Percentiles rank a stretch among this genome's conserved stretches.
Evolutionary conservation across 2,329 filamentous ascomycete species (phyloP).

Genomic region (Magnaporthiopsis rhizophila): DNA sequence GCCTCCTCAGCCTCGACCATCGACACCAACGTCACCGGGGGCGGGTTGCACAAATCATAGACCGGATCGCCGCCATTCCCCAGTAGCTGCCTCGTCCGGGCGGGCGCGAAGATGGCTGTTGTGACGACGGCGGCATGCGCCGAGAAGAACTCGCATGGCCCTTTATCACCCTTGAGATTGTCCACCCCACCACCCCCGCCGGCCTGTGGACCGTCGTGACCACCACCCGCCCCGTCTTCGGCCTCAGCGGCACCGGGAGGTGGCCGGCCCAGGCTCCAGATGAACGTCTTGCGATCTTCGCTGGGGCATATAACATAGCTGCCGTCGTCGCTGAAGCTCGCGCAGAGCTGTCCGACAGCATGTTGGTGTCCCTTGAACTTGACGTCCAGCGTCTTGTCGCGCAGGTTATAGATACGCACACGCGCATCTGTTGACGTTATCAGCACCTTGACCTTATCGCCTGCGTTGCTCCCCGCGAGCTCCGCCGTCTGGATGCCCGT

Average conservation of each 20-base stretch:
- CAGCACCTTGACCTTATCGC: constrained; percentile 57
- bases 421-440: constrained; percentile 94
- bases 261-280: constrained; percentile 64
- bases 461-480: constrained; percentile 8
- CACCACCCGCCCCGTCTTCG: background rate
- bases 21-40: constrained; percentile 74
- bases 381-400: constrained; percentile 74
- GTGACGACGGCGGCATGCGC: constrained; percentile 86
- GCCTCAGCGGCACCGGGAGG: constrained; percentile 30
- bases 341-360: constrained; percentile 80
- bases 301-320: constrained; percentile 86
- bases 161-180: constrained; percentile 55
- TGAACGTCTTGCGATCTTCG: constrained; percentile 82
- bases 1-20: constrained; percentile 47
- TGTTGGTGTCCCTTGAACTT: constrained; percentile 94
- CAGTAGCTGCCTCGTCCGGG: constrained; percentile 67
- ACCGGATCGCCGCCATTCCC: constrained; percentile 80
- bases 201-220: background rate
- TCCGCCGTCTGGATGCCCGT: constrained; percentile 71
- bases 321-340: constrained; percentile 79
- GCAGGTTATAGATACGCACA: constrained; percentile 80
- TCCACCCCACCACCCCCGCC: constrained; percentile 2
- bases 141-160: constrained; percentile 81
- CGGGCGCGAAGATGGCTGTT: constrained; percentile 77
- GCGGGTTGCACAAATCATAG: constrained; percentile 95